Evolutionary conservation across 495 filamentous ascomycete species (phyloP).

Genomic region (Acidiella bohemica): DNA sequence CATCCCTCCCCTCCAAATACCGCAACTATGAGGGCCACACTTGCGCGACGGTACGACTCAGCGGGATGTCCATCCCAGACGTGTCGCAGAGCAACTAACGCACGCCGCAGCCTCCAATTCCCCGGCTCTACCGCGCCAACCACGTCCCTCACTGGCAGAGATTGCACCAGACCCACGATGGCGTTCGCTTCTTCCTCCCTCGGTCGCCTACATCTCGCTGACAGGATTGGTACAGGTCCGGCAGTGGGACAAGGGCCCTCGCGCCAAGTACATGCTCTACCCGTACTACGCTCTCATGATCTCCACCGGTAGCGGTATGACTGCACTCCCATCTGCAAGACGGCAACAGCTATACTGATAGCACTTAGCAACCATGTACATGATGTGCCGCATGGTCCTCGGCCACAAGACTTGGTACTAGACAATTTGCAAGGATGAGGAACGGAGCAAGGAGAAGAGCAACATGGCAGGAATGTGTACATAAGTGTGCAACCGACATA

Average conservation of each 20-base stretch:
- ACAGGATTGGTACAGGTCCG: too few relatives aligned
- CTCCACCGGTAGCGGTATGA: conserved; percentile 39
- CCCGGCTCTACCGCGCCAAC: conserved; percentile 61
- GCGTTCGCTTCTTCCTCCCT: too few relatives aligned
- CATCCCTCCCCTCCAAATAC: background rate
- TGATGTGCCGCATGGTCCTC: conserved; percentile 19
- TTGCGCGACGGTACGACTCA: conserved; percentile 4
- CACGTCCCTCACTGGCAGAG: conserved; percentile 67
- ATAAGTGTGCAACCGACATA: background rate
- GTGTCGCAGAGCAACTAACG: too few relatives aligned
- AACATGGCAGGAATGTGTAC: background rate
- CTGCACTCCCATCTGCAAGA: too few relatives aligned
- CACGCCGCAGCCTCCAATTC: conserved; percentile 3
- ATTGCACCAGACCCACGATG: conserved; percentile 45
- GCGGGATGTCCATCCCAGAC: too few relatives aligned
- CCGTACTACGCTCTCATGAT: conserved; percentile 64
- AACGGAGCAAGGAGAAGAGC: background rate
- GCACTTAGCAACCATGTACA: conserved; percentile 5
- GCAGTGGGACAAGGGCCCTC: too few relatives aligned
- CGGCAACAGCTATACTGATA: too few relatives aligned
- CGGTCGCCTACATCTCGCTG: too few relatives aligned
- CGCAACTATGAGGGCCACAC: conserved; percentile 11
- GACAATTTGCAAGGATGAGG: background rate
- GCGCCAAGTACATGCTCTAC: conserved; percentile 51
- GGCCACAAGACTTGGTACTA: conserved; percentile 86